phyloP scores from a whole-genome alignment of 2,329 filamentous ascomycete genomes.

The Emericellopsis atlantica region DNA sequence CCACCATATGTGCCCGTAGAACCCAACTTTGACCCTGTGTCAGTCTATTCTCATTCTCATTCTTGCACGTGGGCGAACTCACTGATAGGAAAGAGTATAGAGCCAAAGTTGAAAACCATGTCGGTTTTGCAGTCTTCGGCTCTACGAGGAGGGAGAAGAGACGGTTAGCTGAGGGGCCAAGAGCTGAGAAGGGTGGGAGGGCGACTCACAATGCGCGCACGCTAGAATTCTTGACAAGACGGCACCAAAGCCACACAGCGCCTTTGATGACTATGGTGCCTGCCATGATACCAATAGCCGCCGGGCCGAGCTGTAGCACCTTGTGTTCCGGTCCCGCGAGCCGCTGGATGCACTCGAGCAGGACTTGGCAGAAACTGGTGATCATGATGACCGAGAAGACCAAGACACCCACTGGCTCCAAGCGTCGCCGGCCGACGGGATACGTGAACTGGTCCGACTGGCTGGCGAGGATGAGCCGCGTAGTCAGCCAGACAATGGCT shows the following conservation, averaged over 20 bases:
- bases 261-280: conserved; percentile 73
- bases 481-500: conserved; percentile 69
- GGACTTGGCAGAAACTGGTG: conserved; percentile 70
- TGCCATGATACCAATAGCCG: conserved; percentile 70
- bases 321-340: conserved; percentile 48
- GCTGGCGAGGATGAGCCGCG: conserved; percentile 51
- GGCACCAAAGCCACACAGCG: conserved; percentile 77
- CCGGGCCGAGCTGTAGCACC: conserved; percentile 59
- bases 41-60: conserved; percentile 1
- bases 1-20: conserved; percentile 70
- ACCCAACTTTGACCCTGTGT: conserved; percentile 41
- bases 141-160: conserved; percentile 10
- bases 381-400: conserved; percentile 83
- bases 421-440: conserved; percentile 58
- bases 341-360: conserved; percentile 54
- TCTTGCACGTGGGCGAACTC: conserved; percentile 10
- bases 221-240: conserved; percentile 72
- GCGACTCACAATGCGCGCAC: conserved; percentile 59
- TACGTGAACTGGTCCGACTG: conserved; percentile 64
- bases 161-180: neutral
- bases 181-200: neutral
- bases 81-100: conserved; percentile 72
- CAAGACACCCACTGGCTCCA: conserved; percentile 70
- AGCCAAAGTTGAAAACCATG: conserved; percentile 83
- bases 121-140: conserved; percentile 51